These are phyloP conservation scores for Lasiodiplodia sp. DNA, from an alignment of 2,329 filamentous ascomycete genomes.

Conservation along the genomic window DNA sequence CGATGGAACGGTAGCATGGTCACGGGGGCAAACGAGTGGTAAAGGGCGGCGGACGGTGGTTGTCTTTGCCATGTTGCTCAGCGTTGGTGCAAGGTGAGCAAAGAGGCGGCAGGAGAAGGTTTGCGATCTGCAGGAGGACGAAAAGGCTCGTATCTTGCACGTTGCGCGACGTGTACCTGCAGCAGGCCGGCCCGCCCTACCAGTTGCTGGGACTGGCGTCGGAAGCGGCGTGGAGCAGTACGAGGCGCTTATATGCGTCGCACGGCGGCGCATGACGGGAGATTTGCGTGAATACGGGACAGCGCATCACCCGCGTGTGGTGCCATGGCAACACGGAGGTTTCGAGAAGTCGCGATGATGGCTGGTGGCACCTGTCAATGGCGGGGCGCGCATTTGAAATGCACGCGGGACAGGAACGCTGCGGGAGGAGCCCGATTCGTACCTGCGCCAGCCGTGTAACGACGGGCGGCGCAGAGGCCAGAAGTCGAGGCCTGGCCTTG, in stretches of 20 bases:
- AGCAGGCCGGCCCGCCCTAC: constrained; percentile 18
- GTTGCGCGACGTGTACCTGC: constrained; percentile 29
- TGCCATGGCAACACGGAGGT: constrained; percentile 2
- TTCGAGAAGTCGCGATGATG: background rate
- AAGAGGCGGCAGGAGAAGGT: background rate
- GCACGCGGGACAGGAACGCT: background rate
- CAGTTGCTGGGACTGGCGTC: background rate
- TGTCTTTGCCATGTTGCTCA: constrained; percentile 18
- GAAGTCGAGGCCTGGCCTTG: background rate
- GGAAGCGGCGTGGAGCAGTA: constrained; percentile 6
- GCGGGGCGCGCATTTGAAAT: constrained; percentile 8
- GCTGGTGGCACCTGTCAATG: constrained; percentile 12
- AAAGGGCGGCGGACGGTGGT: background rate
- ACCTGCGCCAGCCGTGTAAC: constrained; percentile 26
- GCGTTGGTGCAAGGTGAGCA: background rate
- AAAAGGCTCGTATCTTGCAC: constrained; percentile 12
- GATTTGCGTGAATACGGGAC: constrained; percentile 25
- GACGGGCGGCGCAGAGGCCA: background rate
- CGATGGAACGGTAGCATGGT: constrained; percentile 27
- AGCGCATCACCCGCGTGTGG: constrained; percentile 9
- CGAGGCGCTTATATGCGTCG: constrained; percentile 22
- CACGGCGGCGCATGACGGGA: constrained; percentile 18
- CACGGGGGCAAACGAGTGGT: constrained; percentile 5
- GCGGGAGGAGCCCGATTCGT: background rate
- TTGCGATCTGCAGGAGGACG: constrained; percentile 9